Base-by-base conservation (phyloP, 1,284 basidiomycete genomes). In the Ustilago xerochloae region DNA sequence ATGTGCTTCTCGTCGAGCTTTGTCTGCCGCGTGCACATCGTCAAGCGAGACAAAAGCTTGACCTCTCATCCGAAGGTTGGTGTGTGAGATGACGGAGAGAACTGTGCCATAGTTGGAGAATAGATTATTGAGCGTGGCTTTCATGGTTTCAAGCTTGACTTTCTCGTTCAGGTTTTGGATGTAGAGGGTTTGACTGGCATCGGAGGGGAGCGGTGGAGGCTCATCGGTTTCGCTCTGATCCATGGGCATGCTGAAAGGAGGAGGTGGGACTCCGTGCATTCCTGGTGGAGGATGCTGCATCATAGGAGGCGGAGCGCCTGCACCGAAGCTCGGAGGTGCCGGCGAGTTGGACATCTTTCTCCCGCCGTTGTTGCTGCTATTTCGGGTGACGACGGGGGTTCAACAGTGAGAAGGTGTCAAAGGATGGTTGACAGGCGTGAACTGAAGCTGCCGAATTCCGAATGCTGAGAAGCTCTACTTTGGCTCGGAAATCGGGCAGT, bases 161-260 rank as follows among this genome's bases (percentile, higher is more conserved):
- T 93, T 94, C 87, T 99, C 96, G 85, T 99, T 98, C 81, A 99
- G 87, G 86, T 99, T 99, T 85, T 97, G 93, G 78, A 98, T 91
- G 85, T 98, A 99, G 39, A 99, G 87, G 16, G 96, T 98, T 85
- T 96, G 93, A 41, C 63, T 63, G 12, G 78, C 69, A 26, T 66
- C 61, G 1, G 54, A 28, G 1, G 71, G 71, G 6, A 74, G 58
- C n/a, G 61, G 63, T 30, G 56, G 63, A 38, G 51, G 35, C 20
- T 65, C 62, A 9, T 65, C 54, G 18, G 50, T 22, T 9, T 61
- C 49, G 30, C 53, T 53, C 28, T 63, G 59, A 28, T 63, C 60
- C 56, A 59, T 63, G 3, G 66, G 36, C 52, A 43, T 45, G 26
- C 59, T 55, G 18, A 60, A 51, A 2, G 65, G 55, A 12, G 65